Evolutionary conservation across 495 filamentous ascomycete species (phyloP), one percentile per base, ranked within the genome.

Genomic region (Penicillium turbatum): DNA sequence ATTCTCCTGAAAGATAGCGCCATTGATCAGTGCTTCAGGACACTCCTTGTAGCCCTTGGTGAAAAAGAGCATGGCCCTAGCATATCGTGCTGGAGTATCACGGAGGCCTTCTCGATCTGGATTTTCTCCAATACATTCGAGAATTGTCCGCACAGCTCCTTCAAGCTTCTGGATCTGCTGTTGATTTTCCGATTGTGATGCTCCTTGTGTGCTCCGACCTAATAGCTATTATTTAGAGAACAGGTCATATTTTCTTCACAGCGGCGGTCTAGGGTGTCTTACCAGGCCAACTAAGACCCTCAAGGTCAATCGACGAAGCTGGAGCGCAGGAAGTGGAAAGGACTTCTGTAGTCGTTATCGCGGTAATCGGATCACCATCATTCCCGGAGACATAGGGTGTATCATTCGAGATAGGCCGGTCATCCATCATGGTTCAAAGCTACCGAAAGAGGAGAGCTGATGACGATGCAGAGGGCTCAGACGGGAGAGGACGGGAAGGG

Each of bases 1-100:
- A 62, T 92, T 87, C 67, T 98, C 93, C 59, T 96, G 87, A 72
- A 98, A 98, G 53, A 97, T 90, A 29, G 93, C 93, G 42, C 86
- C 86, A 66, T 97, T 96, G 52, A 98, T 88, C 54, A 98, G 85
- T 62, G 93, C 90, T 51, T 84, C 77, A 39, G 97, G 82, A 68
- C 96, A 96, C 78, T 98, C 87, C 72, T 96, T 89, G 62, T 98
- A 98, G 27, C 93, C 93, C 67, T 96, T 95, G 15, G 93, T 98
- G 73, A 98, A 96, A 77, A 88, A 95, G 19, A 98, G 79, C 90
- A 98, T 92, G 5, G 93, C 93, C 70, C 92, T 92, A 53, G 95
- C 93, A 72, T 97, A 97, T 51, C 93, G 76, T 58, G 87, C 83
- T 1, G 95, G 93, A 1, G 93, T 98, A 36, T 84, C 87, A 2